Base-by-base conservation (phyloP, 768 basidiomycete genomes). In the Termitomyces sp. region DNA sequence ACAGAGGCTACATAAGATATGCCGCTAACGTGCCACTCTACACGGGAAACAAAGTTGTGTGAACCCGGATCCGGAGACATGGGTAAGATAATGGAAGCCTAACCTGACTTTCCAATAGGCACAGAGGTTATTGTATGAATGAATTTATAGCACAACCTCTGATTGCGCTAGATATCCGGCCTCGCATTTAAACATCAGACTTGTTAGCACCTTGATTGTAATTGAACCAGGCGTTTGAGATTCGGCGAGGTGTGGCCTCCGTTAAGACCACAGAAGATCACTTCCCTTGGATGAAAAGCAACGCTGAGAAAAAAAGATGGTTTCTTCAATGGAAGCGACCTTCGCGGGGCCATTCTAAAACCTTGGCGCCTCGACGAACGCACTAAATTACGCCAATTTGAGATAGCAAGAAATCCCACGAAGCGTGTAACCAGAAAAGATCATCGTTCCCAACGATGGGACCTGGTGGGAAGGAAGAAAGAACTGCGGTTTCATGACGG, bases 401-500 rank as follows among this genome's bases (percentile, higher is more conserved):
- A 24, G 18, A 20, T 31, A 4, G 13, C 20, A 10, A 29, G 13
- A 29, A 27, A 26, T 57, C 59, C 26, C 55, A 60, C 59, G 56
- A 24, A 16, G 29, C 56, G 55, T 60, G 46, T 22, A 41, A 49
- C 31, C 27, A 47, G 41, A 20, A 9, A 43, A 20, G 18, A 34
- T n/a, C 3, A 14, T 5, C 5, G 24, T 60, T 63, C 62, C 36
- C 62, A 63, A 46, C 54, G 50, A 46, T 58, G 61, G 42, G 57
- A 61, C 52, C 42, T 44, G 50, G 59, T 56, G 59, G 62, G 53
- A 60, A 59, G 52, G 47, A 36, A 55, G 27, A n/a, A 22, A 14
- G 6, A 34, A 32, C 13, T 2, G 13, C 22, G n/a, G 6, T 7
- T 48, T 32, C 2, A 14, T 29, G 53, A 39, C 53, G 58, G 59